These are phyloP conservation scores for Cladosporium sp. DNA, from an alignment of 2,329 filamentous ascomycete genomes.

Conservation along the genomic window DNA sequence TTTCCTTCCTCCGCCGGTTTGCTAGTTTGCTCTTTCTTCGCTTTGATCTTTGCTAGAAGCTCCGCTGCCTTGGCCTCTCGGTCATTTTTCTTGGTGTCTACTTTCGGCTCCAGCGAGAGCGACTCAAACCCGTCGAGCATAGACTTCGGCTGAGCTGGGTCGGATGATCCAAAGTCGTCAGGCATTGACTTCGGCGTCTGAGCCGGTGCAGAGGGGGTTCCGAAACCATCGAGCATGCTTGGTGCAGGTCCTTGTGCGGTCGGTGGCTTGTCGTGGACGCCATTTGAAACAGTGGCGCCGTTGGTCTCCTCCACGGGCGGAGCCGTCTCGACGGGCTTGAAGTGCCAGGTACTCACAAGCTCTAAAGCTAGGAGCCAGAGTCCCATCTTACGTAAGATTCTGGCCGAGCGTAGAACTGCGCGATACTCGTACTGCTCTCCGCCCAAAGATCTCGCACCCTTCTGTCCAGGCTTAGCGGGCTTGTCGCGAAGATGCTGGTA, in stretches of 20 bases:
- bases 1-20: slow-evolving; percentile 32
- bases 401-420: slow-evolving; percentile 78
- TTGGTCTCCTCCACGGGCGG: slow-evolving; percentile 7
- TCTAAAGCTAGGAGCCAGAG: slow-evolving; percentile 86
- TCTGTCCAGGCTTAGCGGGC: slow-evolving; percentile 54
- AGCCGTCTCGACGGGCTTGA: slow-evolving; percentile 40
- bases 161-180: slow-evolving; percentile 17
- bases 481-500: slow-evolving; percentile 81
- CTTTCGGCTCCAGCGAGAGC: slow-evolving; percentile 5
- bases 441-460: slow-evolving; percentile 27
- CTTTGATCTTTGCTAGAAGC: slow-evolving; percentile 37
- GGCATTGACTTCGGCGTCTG: slow-evolving; percentile 16
- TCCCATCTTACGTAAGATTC: slow-evolving; percentile 38
- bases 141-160: slow-evolving; percentile 11
- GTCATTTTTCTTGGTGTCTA: slow-evolving; percentile 18
- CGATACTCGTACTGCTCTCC: slow-evolving; percentile 27
- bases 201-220: not conserved
- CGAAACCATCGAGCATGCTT: slow-evolving; percentile 19
- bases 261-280: not conserved
- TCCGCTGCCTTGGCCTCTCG: slow-evolving; percentile 27
- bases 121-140: slow-evolving; percentile 20
- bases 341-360: slow-evolving; percentile 77
- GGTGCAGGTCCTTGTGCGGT: not conserved
- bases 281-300: slow-evolving; percentile 9
- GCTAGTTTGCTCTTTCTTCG: slow-evolving; percentile 27